Evolutionary conservation across 108 stramenopile genomes (phyloP).

Genomic region (Craspedostauros australis): DNA sequence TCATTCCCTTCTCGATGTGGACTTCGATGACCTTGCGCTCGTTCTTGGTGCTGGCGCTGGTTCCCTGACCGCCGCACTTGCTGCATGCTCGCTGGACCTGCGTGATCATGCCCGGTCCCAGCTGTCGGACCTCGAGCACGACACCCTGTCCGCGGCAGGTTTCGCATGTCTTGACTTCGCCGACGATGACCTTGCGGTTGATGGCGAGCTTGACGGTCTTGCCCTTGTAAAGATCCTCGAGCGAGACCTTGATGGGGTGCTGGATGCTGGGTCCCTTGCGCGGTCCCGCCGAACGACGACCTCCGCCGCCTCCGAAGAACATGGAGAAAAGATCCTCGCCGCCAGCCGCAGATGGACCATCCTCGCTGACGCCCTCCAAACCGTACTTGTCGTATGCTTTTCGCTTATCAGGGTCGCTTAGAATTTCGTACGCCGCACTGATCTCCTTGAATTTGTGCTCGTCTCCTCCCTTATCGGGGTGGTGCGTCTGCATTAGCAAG

Average conservation of each 20-base stretch:
- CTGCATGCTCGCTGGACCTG: conserved; percentile 81
- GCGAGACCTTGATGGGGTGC: conserved; percentile 84
- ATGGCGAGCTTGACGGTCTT: conserved; percentile 91
- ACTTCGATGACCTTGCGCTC: conserved; percentile 88
- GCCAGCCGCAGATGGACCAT: conserved; percentile 44
- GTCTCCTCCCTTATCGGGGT: conserved; percentile 85
- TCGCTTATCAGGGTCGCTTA: conserved; percentile 83
- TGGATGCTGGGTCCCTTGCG: conserved; percentile 91
- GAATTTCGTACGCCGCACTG: conserved; percentile 76
- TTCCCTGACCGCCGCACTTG: conserved; percentile 72
- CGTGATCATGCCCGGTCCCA: conserved; percentile 89
- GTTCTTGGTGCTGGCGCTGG: conserved; percentile 50
- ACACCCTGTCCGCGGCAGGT: conserved; percentile 85
- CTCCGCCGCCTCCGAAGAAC: conserved; percentile 87
- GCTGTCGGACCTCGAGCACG: conserved; percentile 78
- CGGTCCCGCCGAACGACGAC: conserved; percentile 52
- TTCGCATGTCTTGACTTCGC: conserved; percentile 55
- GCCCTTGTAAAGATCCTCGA: conserved; percentile 96
- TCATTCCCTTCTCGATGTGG: conserved; percentile 92
- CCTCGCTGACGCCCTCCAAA: conserved; percentile 82
- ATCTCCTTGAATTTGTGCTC: conserved; percentile 86
- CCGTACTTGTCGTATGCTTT: conserved; percentile 89
- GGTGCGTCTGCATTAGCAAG: conserved; percentile 41
- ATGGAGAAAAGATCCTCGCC: conserved; percentile 94
- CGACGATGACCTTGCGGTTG: conserved; percentile 86